Base-by-base conservation (phyloP, 2,329 filamentous ascomycete genomes). In the Trichoderma atrobrunneum region DNA sequence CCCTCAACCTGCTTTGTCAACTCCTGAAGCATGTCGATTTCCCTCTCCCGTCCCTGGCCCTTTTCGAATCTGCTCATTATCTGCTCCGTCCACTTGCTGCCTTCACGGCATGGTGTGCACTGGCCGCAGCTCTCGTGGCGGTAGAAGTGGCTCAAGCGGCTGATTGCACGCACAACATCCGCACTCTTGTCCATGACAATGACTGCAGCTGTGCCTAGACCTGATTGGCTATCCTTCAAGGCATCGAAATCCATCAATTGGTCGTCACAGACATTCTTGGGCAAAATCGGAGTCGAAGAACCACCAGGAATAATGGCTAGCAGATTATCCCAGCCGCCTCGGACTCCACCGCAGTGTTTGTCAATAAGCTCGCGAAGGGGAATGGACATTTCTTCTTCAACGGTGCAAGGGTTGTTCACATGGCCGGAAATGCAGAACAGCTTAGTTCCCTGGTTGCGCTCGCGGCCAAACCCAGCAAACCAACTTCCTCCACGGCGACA, bases 11-110 rank as follows among this genome's bases (percentile, higher is more conserved):
- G 96, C 89, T 99, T 99, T 75, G 96, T 99, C 77, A 99, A 86
- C 87, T 99, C 96, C 86, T 98, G 96, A 76, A 99, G 89, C 96
- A 99, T 99, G 82, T 99, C 96, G 81, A 99, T 99, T 85, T 99
- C 96, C 74, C 96, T 89, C 83, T 92, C 90, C 74, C 93, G 91
- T 73, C 93, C 96, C 83, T 93, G 90, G 73, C 96, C 96, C 82
- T 93, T 92, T 87, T 97, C 94, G 78, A 99, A 97, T 72, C 96
- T 92, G 83, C 92, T 87, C 96, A 99, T 98, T 83, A 99, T 98
- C 87, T 99, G 95, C 84, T 97, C 93, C 12, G 95, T 98, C 96
- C 96, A 99, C 87, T 97, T 98, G 87, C 92, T 97, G 76, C 96
- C 96, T 86, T 99, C 96, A 81, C 96, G 93, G 89, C 96, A 99